Percentiles rank a stretch among this genome's conserved stretches.
These are phyloP conservation scores for Yamadazyma epiphylla DNA, from an alignment of 1,139 yeast species.

Conservation along the genomic window DNA sequence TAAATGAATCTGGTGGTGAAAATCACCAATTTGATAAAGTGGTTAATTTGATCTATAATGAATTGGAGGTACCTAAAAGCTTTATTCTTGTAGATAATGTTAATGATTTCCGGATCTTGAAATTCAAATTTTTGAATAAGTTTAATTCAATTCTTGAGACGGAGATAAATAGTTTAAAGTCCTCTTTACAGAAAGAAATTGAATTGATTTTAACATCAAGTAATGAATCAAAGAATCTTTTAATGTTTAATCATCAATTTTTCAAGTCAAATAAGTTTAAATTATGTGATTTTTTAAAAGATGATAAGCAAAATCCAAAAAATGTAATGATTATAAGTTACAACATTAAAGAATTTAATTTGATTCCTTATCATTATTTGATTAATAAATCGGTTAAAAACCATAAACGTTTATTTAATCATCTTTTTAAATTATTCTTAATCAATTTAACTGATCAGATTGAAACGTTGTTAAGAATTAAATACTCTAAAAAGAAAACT, in stretches of 20 bases:
- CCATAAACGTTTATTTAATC: slow-evolving; percentile 23
- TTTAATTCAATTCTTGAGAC: slow-evolving; percentile 23
- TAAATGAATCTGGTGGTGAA: slow-evolving; percentile 1
- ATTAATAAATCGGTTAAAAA: slow-evolving; percentile 24
- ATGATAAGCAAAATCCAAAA: slow-evolving; percentile 5
- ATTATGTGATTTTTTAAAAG: slow-evolving; percentile 22
- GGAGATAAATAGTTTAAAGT: slow-evolving; percentile 29
- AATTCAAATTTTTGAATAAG: slow-evolving; percentile 17
- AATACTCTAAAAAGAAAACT: slow-evolving; percentile 27
- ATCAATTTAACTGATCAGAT: slow-evolving; percentile 39
- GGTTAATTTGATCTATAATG: slow-evolving; percentile 17
- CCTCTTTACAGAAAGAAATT: slow-evolving; percentile 29
- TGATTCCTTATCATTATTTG: slow-evolving; percentile 33
- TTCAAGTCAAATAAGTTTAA: slow-evolving; percentile 26
- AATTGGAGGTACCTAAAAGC: slow-evolving; percentile 24
- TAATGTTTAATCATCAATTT: slow-evolving; percentile 22
- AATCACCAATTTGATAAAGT: slow-evolving; percentile 6
- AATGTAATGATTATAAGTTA: slow-evolving; percentile 22
- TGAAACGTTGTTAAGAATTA: slow-evolving; percentile 34
- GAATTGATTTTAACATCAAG: slow-evolving; percentile 22
- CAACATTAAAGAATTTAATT: slow-evolving; percentile 29
- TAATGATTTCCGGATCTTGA: slow-evolving; percentile 27
- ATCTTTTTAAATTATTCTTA: slow-evolving; percentile 34
- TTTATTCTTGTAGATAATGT: slow-evolving; percentile 26
- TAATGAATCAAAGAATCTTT: slow-evolving; percentile 15